Evolutionary conservation across 2,329 filamentous ascomycete species (phyloP), one percentile per base, ranked within the genome.

Genomic region (Penicillium sclerotiorum): DNA sequence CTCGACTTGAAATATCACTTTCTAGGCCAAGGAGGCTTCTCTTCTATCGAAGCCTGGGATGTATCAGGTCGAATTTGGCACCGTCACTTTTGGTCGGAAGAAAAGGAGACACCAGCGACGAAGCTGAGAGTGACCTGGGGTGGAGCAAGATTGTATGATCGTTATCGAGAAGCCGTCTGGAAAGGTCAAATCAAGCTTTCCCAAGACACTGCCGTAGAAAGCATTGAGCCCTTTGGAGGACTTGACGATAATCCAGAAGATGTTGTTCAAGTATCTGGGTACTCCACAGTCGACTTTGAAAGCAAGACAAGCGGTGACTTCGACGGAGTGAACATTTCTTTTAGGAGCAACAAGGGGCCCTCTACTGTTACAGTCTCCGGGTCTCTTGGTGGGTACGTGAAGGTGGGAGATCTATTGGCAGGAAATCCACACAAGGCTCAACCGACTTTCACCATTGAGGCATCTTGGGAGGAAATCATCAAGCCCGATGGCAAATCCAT

Each of bases 231-330:
- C 2, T 55, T 55, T n/a, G 52, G 52, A 15, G 52, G 52, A 3
- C 18, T 51, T 20, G 52, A 55, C 12, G 36, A 49, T 11, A 55
- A 51, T 20, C 25, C 41, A 11, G 51, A 53, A 41, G 51, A 53
- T 18, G 41, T 36, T 13, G 22, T n/a, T 35, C 38, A 30, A 17
- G 7, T 18, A 22, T n/a, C 35, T 30, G 20, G 18, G 13, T 15
- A 40, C 15, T 5, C 21, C 13, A 13, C 35, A 2, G 44, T 39
- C 6, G 22, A 38, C 9, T 55, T 55, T 21, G 37, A 40, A 9
- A 55, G 48, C 41, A 50, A 55, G 23, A 55, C 48, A 8, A 55
- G 52, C 27, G 52, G 52, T 38, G 52, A 55, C 25, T 4, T 49
- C 7, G 52, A 55, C 22, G 52, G 52, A 6, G 48, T 51, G 1